Evolutionary conservation across 345 rosid genomes (phyloP), one percentile per base, ranked within the genome.

Genomic region (Aquilaria sinensis): DNA sequence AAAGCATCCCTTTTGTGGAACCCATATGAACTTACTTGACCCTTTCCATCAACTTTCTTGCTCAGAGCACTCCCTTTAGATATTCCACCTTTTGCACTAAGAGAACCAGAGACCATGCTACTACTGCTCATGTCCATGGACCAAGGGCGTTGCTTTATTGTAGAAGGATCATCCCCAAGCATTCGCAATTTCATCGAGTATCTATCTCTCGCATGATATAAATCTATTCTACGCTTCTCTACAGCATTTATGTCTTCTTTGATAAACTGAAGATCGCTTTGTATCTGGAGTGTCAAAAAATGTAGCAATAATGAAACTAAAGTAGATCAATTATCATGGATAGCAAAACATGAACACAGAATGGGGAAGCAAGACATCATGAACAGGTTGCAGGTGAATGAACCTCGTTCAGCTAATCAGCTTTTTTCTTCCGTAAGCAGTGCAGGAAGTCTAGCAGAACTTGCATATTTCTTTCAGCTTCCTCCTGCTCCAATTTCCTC

Each of bases 381-480:
- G 29, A 32, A 51, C 46, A 45, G 33, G 12, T 23, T 55, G 32
- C 32, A 50, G 23, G 32, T 31, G 33, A 47, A 67, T 81, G 55
- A 65, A 94, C 99, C 97, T 88, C 96, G 63, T 77, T 83, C 52
- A 94, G 72, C 74, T 94, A 96, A 64, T 88, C 97, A 65, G 79
- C 91, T 75, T 88, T 90, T 73, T 88, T 96, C 85, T 90, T 94
- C 70, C 87, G 76, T 58, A 90, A 74, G 77, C 87, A 83, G 56
- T 82, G 85, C 78, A 94, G 76, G 79, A 94, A 94, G 72, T 91
- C 95, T 64, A 94, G 66, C 47, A 94, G 79, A 77, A 94, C 87
- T 80, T 94, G 96, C 99, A 88, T 94, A 79, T 88, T 90, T 75
- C 96, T 86, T 81, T 90, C 99, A 53, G 96, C 87, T 78, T 88